phyloP scores from a whole-genome alignment of 441 rosid genomes.

The Daphne laureola region DNA sequence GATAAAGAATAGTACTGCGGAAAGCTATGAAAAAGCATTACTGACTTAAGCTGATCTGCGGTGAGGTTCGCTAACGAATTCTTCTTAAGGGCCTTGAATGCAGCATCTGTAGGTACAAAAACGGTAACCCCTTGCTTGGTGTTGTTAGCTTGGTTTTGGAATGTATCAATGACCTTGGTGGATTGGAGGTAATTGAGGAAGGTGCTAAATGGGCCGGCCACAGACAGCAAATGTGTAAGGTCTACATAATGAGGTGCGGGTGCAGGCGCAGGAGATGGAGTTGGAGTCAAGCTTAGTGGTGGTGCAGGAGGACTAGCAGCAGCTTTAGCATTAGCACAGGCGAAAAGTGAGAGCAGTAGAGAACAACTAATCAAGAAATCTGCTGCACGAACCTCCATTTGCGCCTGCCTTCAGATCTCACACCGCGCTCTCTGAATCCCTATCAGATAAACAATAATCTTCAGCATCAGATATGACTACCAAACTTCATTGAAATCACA shows the following conservation, averaged over 20 bases:
- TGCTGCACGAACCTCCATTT: slow-evolving; percentile 31
- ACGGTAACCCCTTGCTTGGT: slow-evolving; percentile 79
- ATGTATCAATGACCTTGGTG: slow-evolving; percentile 73
- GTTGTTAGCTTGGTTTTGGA: slow-evolving; percentile 89
- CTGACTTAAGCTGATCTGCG: slow-evolving; percentile 57
- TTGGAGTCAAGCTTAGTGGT: slow-evolving; percentile 27
- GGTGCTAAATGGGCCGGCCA: slow-evolving; percentile 81
- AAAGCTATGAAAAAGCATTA: slow-evolving; percentile 74
- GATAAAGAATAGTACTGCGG: slow-evolving; percentile 67
- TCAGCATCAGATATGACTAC: too few species aligned
- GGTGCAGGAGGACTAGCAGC: slow-evolving; percentile 65
- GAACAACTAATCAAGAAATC: slow-evolving; percentile 23
- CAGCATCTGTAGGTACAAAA: slow-evolving; percentile 71
- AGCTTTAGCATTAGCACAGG: slow-evolving; percentile 37
- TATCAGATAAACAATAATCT: slow-evolving; percentile 17
- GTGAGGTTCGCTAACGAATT: slow-evolving; percentile 71
- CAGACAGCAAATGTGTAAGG: slow-evolving; percentile 64
- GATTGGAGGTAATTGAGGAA: slow-evolving; percentile 66
- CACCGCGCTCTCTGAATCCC: slow-evolving; percentile 31
- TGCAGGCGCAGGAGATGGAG: slow-evolving; percentile 77
- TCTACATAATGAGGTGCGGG: slow-evolving; percentile 61
- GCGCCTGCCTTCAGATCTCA: slow-evolving; percentile 13
- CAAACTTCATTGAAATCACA: neutral
- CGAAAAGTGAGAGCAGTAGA: slow-evolving; percentile 30
- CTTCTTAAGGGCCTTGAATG: slow-evolving; percentile 60